Conservation (phyloP, 805 yeast genomes). For the Monosporozyma aerobia region DNA sequence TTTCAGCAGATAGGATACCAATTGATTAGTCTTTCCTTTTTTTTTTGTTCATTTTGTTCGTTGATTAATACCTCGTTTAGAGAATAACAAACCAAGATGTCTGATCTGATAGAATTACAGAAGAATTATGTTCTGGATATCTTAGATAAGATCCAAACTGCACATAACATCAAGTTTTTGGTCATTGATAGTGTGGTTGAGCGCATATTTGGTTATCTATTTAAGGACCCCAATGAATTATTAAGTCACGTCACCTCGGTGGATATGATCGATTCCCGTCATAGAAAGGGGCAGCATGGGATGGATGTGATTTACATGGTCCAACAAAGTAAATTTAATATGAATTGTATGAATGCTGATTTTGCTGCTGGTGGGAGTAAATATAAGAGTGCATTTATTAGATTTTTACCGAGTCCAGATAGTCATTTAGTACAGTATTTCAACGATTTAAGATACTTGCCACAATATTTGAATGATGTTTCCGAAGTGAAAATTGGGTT, state of each 20-base stretch:
- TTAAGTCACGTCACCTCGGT: constrained; percentile 52
- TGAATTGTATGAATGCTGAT: constrained; percentile 75
- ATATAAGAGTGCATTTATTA: constrained; percentile 64
- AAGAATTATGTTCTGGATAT: constrained; percentile 29
- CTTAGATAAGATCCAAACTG: constrained; percentile 36
- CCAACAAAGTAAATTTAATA: constrained; percentile 56
- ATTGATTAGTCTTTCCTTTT: neutral
- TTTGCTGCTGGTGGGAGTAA: constrained; percentile 54
- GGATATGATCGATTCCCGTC: constrained; percentile 48
- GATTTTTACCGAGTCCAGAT: constrained; percentile 56
- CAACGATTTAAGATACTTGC: constrained; percentile 24
- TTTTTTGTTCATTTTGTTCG: neutral
- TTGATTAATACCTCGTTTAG: neutral
- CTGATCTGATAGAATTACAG: constrained; percentile 33
- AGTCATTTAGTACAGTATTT: constrained; percentile 23
- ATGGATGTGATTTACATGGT: constrained; percentile 75
- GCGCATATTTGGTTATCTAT: constrained; percentile 37
- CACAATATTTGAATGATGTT: constrained; percentile 26
- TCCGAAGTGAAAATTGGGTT: constrained; percentile 40
- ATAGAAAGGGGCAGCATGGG: constrained; percentile 50
- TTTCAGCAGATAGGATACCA: neutral
- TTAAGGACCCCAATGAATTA: constrained; percentile 35
- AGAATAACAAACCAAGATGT: constrained; percentile 20
- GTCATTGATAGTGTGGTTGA: constrained; percentile 52
- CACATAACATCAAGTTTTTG: constrained; percentile 39